A percentile compares a stretch with the other conserved stretches of the same genome.
phyloP scores from a whole-genome alignment of 169 alveolate genomes.

The Babesia bigemina region DNA sequence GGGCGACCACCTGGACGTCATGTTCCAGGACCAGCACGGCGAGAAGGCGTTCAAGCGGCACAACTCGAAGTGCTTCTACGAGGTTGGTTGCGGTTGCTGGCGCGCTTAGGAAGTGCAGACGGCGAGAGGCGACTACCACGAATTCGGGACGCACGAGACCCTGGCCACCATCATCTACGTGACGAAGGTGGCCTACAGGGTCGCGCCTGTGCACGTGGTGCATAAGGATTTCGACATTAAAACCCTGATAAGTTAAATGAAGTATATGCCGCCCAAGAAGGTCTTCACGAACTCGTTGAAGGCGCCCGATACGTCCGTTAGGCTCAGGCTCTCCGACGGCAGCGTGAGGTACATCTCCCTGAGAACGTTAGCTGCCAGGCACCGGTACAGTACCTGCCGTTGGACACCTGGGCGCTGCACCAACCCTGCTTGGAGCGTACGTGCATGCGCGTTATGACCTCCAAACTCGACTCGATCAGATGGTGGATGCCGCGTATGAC shows the following conservation, averaged over 20 bases:
- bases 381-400: conserved; percentile 17
- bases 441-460: conserved; percentile 21
- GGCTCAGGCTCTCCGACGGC: neutral
- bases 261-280: conserved; percentile 54
- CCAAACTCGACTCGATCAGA: conserved; percentile 27
- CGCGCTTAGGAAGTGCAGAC: neutral
- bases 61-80: conserved; percentile 47
- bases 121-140: conserved; percentile 24
- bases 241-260: conserved; percentile 34
- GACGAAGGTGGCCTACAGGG: conserved; percentile 35
- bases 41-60: conserved; percentile 17
- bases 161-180: conserved; percentile 45
- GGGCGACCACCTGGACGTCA: conserved; percentile 68
- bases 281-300: conserved; percentile 53
- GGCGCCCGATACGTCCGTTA: conserved; percentile 1
- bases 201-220: conserved; percentile 63
- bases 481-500: conserved; percentile 45
- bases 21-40: conserved; percentile 41
- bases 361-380: neutral
- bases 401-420: conserved; percentile 37
- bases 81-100: conserved; percentile 14
- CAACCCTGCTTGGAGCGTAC: conserved; percentile 29
- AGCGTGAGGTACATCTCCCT: conserved; percentile 52
- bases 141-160: conserved; percentile 45
- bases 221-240: conserved; percentile 23